Percentiles rank a stretch among this genome's conserved stretches.
These are phyloP conservation scores for Penicillium aurantiogriseum DNA, from an alignment of 2,329 filamentous ascomycete species.

Conservation along the genomic window DNA sequence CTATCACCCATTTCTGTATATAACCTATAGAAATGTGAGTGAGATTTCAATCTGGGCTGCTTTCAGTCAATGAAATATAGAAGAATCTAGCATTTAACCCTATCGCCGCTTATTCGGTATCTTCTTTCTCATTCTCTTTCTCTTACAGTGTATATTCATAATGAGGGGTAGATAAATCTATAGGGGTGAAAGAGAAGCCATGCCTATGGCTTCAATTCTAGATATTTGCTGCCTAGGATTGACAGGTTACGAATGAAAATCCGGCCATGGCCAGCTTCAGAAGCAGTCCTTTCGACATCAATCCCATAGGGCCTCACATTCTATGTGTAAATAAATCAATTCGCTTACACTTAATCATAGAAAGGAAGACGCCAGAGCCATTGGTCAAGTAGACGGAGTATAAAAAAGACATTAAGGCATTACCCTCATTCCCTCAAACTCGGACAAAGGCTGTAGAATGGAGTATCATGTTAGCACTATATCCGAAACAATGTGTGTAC, in stretches of 20 bases:
- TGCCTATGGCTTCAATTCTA: too few relatives aligned
- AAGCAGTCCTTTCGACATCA: background rate
- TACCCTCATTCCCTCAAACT: constrained; percentile 11
- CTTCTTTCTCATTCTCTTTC: too few relatives aligned
- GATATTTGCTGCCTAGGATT: background rate
- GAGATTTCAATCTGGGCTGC: too few relatives aligned
- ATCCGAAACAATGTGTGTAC: background rate
- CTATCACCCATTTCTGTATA: too few relatives aligned
- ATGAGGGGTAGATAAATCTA: too few relatives aligned
- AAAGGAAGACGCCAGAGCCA: background rate
- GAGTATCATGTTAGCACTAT: constrained; percentile 7
- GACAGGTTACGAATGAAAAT: background rate
- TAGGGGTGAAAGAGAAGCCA: too few relatives aligned
- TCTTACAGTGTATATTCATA: too few relatives aligned
- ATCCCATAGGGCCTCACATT: background rate
- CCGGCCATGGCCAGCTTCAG: background rate
- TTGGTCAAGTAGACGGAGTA: constrained; percentile 4
- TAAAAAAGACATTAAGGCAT: background rate
- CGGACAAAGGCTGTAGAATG: constrained; percentile 31
- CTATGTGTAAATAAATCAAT: background rate
- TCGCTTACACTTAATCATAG: background rate
- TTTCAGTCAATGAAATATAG: too few relatives aligned
- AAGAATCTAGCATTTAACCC: too few relatives aligned
- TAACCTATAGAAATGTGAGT: too few relatives aligned
- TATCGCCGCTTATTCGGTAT: too few relatives aligned